phyloP scores from a whole-genome alignment of 495 filamentous ascomycete species.

The Aspergillus biplanus region DNA sequence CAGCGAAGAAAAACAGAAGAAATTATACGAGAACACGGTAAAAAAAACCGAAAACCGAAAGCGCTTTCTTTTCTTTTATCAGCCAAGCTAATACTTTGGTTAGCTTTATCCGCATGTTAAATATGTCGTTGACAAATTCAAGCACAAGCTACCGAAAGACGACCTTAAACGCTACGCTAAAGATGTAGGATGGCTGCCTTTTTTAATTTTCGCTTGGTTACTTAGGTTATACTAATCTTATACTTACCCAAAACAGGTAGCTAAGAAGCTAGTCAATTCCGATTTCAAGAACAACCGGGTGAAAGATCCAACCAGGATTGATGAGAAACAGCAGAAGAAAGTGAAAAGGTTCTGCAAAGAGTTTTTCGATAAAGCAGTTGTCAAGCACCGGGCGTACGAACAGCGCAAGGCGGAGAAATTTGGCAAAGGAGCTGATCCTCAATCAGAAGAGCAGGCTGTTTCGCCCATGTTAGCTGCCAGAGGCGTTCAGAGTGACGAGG shows the following conservation, averaged over 20 bases:
- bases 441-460: conserved; percentile 20
- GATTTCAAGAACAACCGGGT: conserved; percentile 89
- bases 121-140: conserved; percentile 82
- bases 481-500: conserved; percentile 32
- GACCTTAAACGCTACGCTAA: conserved; percentile 87
- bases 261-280: conserved; percentile 83
- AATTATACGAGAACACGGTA: conserved; percentile 90
- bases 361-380: conserved; percentile 82
- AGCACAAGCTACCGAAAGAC: conserved; percentile 80
- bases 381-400: conserved; percentile 72
- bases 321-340: conserved; percentile 76
- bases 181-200: conserved; percentile 56
- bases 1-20: conserved; percentile 84
- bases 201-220: neutral
- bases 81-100: conserved; percentile 16
- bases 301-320: conserved; percentile 77
- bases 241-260: conserved; percentile 46
- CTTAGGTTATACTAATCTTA: neutral
- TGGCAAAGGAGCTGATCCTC: conserved; percentile 28
- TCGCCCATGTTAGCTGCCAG: neutral
- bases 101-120: conserved; percentile 84
- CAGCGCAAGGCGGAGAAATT: conserved; percentile 62
- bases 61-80: neutral
- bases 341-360: conserved; percentile 80
- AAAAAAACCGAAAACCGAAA: conserved; percentile 25